These are phyloP conservation scores for Fusarium anguioides DNA, from an alignment of 2,329 filamentous ascomycete genomes.

Conservation along the genomic window DNA sequence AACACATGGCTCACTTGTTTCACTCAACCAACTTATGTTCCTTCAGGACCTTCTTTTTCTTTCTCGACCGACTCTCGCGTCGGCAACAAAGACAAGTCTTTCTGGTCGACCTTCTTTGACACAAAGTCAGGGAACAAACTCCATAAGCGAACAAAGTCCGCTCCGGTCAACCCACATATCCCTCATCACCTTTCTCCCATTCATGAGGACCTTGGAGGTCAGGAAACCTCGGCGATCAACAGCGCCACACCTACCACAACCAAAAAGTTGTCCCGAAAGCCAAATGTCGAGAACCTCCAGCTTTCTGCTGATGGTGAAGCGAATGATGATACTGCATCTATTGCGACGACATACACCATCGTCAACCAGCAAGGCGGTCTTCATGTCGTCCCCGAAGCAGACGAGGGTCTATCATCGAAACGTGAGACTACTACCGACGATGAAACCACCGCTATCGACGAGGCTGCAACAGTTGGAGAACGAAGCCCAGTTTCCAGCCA, in stretches of 20 bases:
- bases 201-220: constrained; percentile 4
- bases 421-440: neutral
- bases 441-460: neutral
- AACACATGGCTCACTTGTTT: neutral
- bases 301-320: neutral
- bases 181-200: constrained; percentile 4
- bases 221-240: neutral
- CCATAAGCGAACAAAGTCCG: constrained; percentile 25
- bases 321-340: neutral
- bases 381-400: neutral
- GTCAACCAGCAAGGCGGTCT: neutral
- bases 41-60: neutral
- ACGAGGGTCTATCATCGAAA: neutral
- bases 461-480: neutral
- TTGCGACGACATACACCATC: constrained; percentile 1
- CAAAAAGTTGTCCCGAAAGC: neutral
- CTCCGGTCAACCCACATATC: neutral
- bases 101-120: constrained; percentile 18
- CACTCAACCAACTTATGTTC: neutral
- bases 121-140: constrained; percentile 29
- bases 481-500: neutral
- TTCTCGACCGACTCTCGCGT: neutral
- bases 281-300: neutral
- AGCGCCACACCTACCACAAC: neutral
- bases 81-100: neutral